Evolutionary conservation across 345 rosid genomes (phyloP).

Genomic region (Lumnitzera littorea): DNA sequence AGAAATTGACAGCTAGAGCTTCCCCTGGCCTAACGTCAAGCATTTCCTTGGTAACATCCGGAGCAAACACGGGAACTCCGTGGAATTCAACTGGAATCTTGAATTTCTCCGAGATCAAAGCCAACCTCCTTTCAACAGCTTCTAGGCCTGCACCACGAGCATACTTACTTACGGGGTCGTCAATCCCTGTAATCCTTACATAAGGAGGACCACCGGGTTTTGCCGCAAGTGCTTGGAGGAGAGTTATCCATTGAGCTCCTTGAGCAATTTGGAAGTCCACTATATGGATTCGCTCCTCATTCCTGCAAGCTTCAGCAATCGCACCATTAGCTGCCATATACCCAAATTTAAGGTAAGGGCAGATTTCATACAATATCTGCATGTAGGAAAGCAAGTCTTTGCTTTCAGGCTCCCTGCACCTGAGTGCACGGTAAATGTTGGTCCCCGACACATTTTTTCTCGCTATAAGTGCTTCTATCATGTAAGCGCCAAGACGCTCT

Average conservation of each 20-base stretch:
- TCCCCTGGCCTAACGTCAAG: slow-evolving; percentile 57
- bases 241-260: slow-evolving; percentile 67
- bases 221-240: slow-evolving; percentile 66
- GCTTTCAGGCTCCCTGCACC: slow-evolving; percentile 59
- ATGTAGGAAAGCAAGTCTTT: slow-evolving; percentile 64
- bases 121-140: slow-evolving; percentile 39
- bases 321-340: slow-evolving; percentile 84
- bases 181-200: slow-evolving; percentile 69
- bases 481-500: slow-evolving; percentile 72
- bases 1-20: slow-evolving; percentile 59
- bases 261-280: slow-evolving; percentile 66
- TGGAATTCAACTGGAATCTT: slow-evolving; percentile 54
- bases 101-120: slow-evolving; percentile 40
- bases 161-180: slow-evolving; percentile 43
- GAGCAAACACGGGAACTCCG: slow-evolving; percentile 48
- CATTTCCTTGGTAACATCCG: slow-evolving; percentile 42
- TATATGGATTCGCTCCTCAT: slow-evolving; percentile 56
- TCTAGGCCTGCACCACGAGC: slow-evolving; percentile 62
- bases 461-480: slow-evolving; percentile 66
- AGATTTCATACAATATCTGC: slow-evolving; percentile 61
- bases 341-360: slow-evolving; percentile 73
- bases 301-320: slow-evolving; percentile 66
- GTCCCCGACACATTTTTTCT: slow-evolving; percentile 53
- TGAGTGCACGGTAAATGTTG: slow-evolving; percentile 48
- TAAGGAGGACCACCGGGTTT: slow-evolving; percentile 60